Evolutionary conservation across 2,329 filamentous ascomycete genomes (phyloP), one percentile per base, ranked within the genome.

Genomic region (Talaromyces piceae): DNA sequence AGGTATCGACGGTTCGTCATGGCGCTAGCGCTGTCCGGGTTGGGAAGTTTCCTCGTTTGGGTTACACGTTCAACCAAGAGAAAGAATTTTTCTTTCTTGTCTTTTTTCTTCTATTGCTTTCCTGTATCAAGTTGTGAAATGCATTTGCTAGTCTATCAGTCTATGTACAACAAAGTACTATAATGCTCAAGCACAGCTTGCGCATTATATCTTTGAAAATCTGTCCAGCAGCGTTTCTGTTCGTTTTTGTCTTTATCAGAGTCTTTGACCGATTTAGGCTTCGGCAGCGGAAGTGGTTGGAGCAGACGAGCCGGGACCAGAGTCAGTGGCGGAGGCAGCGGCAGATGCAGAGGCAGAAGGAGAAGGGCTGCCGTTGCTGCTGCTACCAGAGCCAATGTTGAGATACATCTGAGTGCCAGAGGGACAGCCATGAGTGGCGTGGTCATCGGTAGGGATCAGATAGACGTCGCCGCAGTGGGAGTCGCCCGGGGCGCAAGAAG

Each of bases 381-480:
- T 5, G 22, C 41, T 44, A 27, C 47, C 23, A 30, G 52, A 39
- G 47, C 69, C 69, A 50, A 73, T 60, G 48, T 56, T 62, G 49
- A 73, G 49, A 23, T 54, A 53, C 53, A 73, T 64, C 48, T 60
- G 59, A 41, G 68, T 66, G 53, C 63, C 49, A 51, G 66, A 59
- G 41, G 67, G 63, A 60, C 70, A 73, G 52, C 67, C 69, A 54
- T 72, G 67, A 45, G 70, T 73, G 37, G 70, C 70, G 26, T 68
- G 62, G 61, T 72, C 62, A 59, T 72, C 70, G 25, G 63, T 62
- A 18, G 67, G 67, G 57, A 66, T 51, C 58, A 70, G 63, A 59
- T 73, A 73, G 46, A 67, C 70, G 46, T 65, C 63, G 13, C 63
- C 58, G 58, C 70, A 73, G 27, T 58, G 54, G 22, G 50, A 43